Conservation (phyloP, 176 grass and related monocot genomes). For the Rhynchospora tenuis region DNA sequence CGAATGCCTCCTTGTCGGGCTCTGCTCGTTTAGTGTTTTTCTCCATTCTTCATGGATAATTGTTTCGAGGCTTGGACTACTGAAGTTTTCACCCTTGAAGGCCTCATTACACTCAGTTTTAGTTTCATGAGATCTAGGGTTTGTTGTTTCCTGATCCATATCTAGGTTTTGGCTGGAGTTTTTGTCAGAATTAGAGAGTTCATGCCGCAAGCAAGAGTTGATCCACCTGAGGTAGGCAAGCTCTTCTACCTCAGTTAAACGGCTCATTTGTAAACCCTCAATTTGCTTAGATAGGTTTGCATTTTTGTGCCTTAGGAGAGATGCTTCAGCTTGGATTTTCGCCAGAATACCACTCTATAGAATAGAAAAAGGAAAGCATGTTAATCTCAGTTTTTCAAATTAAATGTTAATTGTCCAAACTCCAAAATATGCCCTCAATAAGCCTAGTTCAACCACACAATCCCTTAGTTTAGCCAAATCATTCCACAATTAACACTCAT, state of each 20-base stretch:
- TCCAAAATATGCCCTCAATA: neutral
- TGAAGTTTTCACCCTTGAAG: conserved; percentile 41
- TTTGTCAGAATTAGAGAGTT: conserved; percentile 87
- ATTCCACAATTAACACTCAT: neutral
- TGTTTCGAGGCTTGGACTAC: conserved; percentile 43
- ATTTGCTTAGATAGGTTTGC: conserved; percentile 93
- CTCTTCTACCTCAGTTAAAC: conserved; percentile 94
- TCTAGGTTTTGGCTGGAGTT: conserved; percentile 31
- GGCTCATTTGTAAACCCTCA: conserved; percentile 90
- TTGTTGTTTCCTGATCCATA: conserved; percentile 28
- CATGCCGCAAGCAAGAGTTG: conserved; percentile 90
- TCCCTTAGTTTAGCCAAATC: neutral
- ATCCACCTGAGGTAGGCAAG: conserved; percentile 99
- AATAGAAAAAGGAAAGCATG: neutral
- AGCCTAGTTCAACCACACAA: conserved; percentile 20
- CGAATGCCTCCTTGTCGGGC: conserved; percentile 70
- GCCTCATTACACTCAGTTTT: conserved; percentile 27
- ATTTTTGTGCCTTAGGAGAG: conserved; percentile 75
- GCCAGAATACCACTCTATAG: conserved; percentile 84
- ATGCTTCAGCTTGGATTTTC: conserved; percentile 94
- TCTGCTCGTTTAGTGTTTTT: conserved; percentile 47
- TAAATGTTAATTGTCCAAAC: neutral
- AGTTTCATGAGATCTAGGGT: conserved; percentile 29
- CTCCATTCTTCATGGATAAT: conserved; percentile 78
- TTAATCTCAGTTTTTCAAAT: neutral